Conservation (phyloP, 495 filamentous ascomycete species). For the Evernia prunastri region DNA sequence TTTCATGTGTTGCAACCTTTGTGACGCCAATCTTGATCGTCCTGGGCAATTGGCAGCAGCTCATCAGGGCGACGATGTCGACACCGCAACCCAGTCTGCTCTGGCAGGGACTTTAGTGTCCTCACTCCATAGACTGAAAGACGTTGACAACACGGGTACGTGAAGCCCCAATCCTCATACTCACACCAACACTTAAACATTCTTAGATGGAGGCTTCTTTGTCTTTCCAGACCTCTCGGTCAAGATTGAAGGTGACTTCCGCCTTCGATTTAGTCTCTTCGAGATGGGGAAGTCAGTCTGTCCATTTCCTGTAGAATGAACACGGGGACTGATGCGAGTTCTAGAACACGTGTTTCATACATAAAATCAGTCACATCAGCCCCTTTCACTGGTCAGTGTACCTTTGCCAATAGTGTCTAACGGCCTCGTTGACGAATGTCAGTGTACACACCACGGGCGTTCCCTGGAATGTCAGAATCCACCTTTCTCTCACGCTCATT, state of each 20-base stretch:
- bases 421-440: conserved; percentile 23
- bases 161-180: conserved; percentile 5
- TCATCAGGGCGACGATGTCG: conserved; percentile 20
- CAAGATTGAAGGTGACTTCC: conserved; percentile 69
- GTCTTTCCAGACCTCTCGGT: conserved; percentile 94
- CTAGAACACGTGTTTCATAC: conserved; percentile 49
- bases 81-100: conserved; percentile 35
- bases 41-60: conserved; percentile 46
- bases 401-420: background rate
- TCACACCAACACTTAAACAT: conserved; percentile 18
- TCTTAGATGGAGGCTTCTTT: conserved; percentile 82
- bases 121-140: conserved; percentile 87
- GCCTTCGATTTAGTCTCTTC: conserved; percentile 79
- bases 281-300: conserved; percentile 68
- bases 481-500: conserved; percentile 89
- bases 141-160: conserved; percentile 74
- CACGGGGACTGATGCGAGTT: conserved; percentile 29
- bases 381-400: conserved; percentile 61
- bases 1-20: conserved; percentile 70
- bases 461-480: conserved; percentile 82
- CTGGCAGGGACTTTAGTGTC: conserved; percentile 81
- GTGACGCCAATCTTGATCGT: conserved; percentile 56
- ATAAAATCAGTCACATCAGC: conserved; percentile 68
- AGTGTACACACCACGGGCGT: conserved; percentile 67
- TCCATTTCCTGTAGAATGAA: conserved; percentile 18